Evolutionary conservation across 2,329 filamentous ascomycete species (phyloP), one percentile per base, ranked within the genome.

Genomic region (Xylariales sp.): DNA sequence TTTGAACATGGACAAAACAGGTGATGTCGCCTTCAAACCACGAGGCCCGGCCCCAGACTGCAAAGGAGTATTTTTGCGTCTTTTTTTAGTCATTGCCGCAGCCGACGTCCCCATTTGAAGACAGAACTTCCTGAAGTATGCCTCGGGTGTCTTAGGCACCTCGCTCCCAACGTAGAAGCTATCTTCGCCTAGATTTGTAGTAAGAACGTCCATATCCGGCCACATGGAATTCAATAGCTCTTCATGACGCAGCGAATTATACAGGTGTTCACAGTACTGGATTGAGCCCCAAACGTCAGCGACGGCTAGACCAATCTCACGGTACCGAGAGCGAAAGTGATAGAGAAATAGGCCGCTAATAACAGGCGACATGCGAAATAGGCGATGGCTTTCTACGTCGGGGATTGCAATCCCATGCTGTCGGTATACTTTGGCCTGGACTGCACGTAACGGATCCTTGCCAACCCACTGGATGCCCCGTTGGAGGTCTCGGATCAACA

Each of bases 211-310:
- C 78, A 85, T 81, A 68, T 85, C 83, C 0, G 60, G 55, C 83
- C 83, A 84, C 3, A 14, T 5, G 1, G 59, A 3, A 0, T 49
- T 6, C 0, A 80, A 30, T 1, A 79, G 59, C 1, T 74, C 73
- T 59, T 81, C 78, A 12, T 74, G 60, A 1, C 56, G 50, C 1
- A 80, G 59, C 1, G 82, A 81, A 56, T 83, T 81, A 73, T 84
- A 84, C 0, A 85, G 69, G 54, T 86, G 83, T 0, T 67, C 69
- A 0, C 76, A 69, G 53, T 76, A 80, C 10, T 77, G 69, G 10
- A 83, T 74, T 0, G 81, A 80, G 1, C 80, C 80, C 79, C 78
- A 84, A 1, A 78, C 78, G 54, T 80, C 78, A 9, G 72, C 74
- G 16, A 82, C 76, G 0, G 61, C 53, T 10, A 82, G 69, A 1